Evolutionary conservation across 2,329 filamentous ascomycete species (phyloP), one percentile per base, ranked within the genome.

Genomic region (Pseudogymnoascus destructans): DNA sequence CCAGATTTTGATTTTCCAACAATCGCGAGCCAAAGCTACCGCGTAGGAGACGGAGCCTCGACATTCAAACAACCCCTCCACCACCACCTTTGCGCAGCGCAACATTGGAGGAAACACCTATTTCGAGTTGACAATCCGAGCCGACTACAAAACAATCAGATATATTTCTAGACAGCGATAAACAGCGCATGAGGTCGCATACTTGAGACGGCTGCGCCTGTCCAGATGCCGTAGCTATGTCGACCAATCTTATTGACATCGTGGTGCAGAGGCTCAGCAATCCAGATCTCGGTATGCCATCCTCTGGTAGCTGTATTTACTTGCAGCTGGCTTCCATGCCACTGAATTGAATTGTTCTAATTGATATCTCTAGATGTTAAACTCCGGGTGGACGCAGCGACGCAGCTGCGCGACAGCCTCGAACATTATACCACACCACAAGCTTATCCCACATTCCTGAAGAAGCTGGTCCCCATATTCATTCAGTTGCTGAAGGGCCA

Each of bases 401-500:
- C 85, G 57, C 86, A 91, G 64, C 78, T 98, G 67, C 89, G 93
- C 70, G 95, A 99, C 73, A 89, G 81, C 66, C 84, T 97, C 65
- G 95, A 98, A 64, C 80, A 89, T 67, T 95, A 93, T 75, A 89
- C 86, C 58, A 82, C 81, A 67, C 85, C 87, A 57, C 78, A 80
- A 58, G 84, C 84, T 66, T 98, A 97, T 70, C 73, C 81, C 25
- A 77, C 80, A 56, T 97, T 98, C 70, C 78, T 98, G 61, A 82
- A 88, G 68, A 88, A 88, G 72, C 78, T 96, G 67, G 86, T 97
- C 75, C 93, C 93, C 36, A 82, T 95, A 32, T 93, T 97, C 73
- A 81, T 93, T 69, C 84, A 80, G 70, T 88, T 95, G 58, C 76
- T 99, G 57, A 85, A 86, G 68, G 89, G 89, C 58, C 84, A 86